Evolutionary conservation across 768 basidiomycete genomes (phyloP), one percentile per base, ranked within the genome.

Genomic region (Tephrocybe rancida): DNA sequence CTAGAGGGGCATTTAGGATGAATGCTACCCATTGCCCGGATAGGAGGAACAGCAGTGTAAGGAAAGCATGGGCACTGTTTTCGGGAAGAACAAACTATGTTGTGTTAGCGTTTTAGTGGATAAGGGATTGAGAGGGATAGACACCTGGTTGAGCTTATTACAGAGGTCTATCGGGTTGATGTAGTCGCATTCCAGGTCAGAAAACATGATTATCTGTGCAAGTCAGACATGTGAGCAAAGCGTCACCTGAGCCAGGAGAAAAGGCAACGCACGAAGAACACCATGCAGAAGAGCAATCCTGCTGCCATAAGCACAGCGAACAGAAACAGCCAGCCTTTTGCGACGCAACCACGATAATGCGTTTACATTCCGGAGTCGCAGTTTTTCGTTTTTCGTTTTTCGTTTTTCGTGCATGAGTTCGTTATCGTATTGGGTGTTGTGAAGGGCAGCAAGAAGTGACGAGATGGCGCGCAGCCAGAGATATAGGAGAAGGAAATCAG

Each of bases 91-190:
- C 93, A 68, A 99, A 98, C 96, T 99, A 57, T 10, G 4, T 19
- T 37, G 5, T 55, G 52, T 37, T 26, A 10, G n/a, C 35, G 39
- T n/a, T 26, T 22, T 13, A 7, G 39, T n/a, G 11, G 19, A 14
- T 3, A 54, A 29, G 5, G 22, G 50, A 21, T 13, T 44, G 4
- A 52, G 24, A 26, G 11, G 25, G 42, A 24, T 27, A 73, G 80
- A 42, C 59, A 96, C 96, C 74, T 95, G 92, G 70, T 98, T 98
- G 64, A 98, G 87, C 79, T 97, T 98, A 76, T 98, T 98, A 76
- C 97, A 98, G 34, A 98, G 87, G 73, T 99, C 97, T 84, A 99
- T 99, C 48, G 97, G 97, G 74, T 99, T 99, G 80, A 98, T 96
- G 77, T 98, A 98, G 82, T 97, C 95, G 80, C 94, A 97, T 76